These are phyloP conservation scores for Phytophthora kernoviae DNA, from an alignment of 352 stramenopile species.

Conservation along the genomic window DNA sequence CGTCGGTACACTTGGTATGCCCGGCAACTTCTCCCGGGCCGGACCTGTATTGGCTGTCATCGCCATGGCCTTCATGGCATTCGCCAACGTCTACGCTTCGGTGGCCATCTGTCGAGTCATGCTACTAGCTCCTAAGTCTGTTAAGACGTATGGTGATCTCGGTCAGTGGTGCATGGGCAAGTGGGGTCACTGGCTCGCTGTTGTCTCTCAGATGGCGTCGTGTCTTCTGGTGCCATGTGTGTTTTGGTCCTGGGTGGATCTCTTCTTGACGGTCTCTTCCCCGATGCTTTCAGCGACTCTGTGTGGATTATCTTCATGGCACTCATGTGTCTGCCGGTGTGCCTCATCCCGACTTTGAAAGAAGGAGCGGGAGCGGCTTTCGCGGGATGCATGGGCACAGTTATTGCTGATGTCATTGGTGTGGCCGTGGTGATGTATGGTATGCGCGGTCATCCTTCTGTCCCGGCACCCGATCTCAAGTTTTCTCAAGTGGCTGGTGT, in stretches of 20 bases:
- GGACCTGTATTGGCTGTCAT: conserved; percentile 31
- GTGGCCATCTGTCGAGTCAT: conserved; percentile 55
- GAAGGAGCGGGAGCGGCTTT: conserved; percentile 51
- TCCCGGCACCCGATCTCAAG: conserved; percentile 17
- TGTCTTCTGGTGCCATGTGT: conserved; percentile 54
- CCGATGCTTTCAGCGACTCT: conserved; percentile 30
- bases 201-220: conserved; percentile 49
- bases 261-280: conserved; percentile 20
- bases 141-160: conserved; percentile 59
- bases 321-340: conserved; percentile 46
- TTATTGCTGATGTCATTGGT: conserved; percentile 25
- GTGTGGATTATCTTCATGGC: conserved; percentile 70
- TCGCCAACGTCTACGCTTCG: conserved; percentile 62
- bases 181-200: conserved; percentile 51
- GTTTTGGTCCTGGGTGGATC: conserved; percentile 22
- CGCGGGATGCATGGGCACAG: conserved; percentile 51
- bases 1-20: conserved; percentile 28
- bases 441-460: conserved; percentile 26
- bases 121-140: conserved; percentile 48
- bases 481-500: conserved; percentile 23
- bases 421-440: conserved; percentile 24
- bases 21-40: conserved; percentile 22
- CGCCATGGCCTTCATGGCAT: conserved; percentile 63
- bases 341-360: conserved; percentile 60
- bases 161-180: conserved; percentile 57